These are phyloP conservation scores for Aspergillus intermedius DNA, from an alignment of 2,329 filamentous ascomycete genomes.

Conservation along the genomic window DNA sequence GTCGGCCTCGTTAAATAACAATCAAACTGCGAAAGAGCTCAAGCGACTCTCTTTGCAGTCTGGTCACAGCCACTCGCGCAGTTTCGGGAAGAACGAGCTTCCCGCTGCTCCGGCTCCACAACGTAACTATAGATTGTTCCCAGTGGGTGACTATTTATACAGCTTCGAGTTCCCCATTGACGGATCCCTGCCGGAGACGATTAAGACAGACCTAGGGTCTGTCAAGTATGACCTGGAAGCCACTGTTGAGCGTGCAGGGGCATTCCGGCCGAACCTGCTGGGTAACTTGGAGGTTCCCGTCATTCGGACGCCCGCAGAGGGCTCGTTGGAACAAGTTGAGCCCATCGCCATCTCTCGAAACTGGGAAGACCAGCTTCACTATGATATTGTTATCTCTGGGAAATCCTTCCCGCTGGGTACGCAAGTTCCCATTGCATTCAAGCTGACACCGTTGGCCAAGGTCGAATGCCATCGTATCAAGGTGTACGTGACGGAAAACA, in stretches of 20 bases:
- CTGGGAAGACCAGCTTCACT: slow-evolving; percentile 93
- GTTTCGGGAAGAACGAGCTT: slow-evolving; percentile 73
- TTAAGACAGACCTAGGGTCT: slow-evolving; percentile 75
- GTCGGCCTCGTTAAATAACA: slow-evolving; percentile 37
- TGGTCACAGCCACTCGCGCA: slow-evolving; percentile 74
- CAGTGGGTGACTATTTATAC: slow-evolving; percentile 65
- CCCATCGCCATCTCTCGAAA: slow-evolving; percentile 88
- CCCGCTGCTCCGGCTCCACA: slow-evolving; percentile 55
- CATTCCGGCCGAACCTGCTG: slow-evolving; percentile 81
- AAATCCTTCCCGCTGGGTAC: slow-evolving; percentile 88
- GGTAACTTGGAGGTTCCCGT: slow-evolving; percentile 76
- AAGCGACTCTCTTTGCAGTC: slow-evolving; percentile 71
- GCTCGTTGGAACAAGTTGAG: slow-evolving; percentile 83
- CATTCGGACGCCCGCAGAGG: slow-evolving; percentile 77
- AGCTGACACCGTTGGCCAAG: slow-evolving; percentile 85
- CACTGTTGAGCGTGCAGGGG: slow-evolving; percentile 74
- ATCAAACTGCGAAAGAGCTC: slow-evolving; percentile 40
- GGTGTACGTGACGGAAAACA: slow-evolving; percentile 81
- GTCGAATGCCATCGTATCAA: slow-evolving; percentile 90
- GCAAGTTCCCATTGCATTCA: slow-evolving; percentile 88
- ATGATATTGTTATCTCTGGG: slow-evolving; percentile 92
- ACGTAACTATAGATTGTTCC: slow-evolving; percentile 81
- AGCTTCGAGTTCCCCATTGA: slow-evolving; percentile 80
- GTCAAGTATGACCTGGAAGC: slow-evolving; percentile 87
- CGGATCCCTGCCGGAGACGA: slow-evolving; percentile 72